Evolutionary conservation across 2,329 filamentous ascomycete genomes (phyloP), one percentile per base, ranked within the genome.

Genomic region (Moelleriella libera): DNA sequence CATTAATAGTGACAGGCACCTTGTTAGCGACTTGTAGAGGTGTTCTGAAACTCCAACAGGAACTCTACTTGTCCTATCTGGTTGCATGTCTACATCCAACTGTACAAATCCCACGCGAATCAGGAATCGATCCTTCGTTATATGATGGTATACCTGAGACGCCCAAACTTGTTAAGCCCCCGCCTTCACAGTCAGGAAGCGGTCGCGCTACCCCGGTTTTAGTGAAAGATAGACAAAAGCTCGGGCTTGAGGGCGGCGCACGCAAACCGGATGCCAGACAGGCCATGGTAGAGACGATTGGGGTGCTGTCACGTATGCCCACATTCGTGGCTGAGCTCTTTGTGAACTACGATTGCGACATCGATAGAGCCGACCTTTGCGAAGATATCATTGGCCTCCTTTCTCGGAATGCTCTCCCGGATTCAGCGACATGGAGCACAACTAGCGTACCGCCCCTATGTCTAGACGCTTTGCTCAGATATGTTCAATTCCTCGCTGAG

Each of bases 381-480:
- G 86, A 95, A 68, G 94, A 98, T 59, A 85, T 97, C 76, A 80
- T 98, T 50, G 90, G 92, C 1, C 74, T 98, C 34, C 70, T 98
- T 12, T 90, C 92, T 21, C 79, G 92, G 49, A 98, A 96, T 62
- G 92, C 92, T 2, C 85, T 98, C 53, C 94, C 92, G 1, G 92
- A 98, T 62, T 95, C 92, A 7, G 92, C 90, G 5, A 96, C 89
- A 5, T 98, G 92, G 92, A 98, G 94, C 63, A 98, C 92, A 9
- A 96, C 90, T 5, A 98, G 94, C 60, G 94, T 98, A 1, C 92
- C 92, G 12, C 92, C 92, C 1, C 70, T 98, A 3, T 98, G 92
- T 58, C 72, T 98, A 28, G 92, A 98, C 66, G 88, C 92, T 8
- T 71, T 98, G 9, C 72, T 98, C 29, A 83, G 88, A 12, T 97